These are phyloP conservation scores for Leishmania tarentolae DNA, from an alignment of 208 protist species.

Conservation along the genomic window DNA sequence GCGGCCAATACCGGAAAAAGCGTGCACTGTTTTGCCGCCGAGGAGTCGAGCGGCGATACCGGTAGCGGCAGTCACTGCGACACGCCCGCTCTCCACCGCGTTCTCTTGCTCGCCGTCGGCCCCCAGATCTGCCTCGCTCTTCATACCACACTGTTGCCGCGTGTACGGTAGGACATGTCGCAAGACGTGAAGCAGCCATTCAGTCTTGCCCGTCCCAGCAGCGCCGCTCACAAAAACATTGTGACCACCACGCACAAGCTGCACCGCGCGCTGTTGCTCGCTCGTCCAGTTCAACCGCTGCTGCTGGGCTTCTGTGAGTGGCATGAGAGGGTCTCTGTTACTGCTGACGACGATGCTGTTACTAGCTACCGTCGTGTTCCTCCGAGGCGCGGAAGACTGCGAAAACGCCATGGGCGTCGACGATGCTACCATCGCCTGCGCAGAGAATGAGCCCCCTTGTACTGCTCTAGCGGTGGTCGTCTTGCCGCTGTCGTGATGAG, in stretches of 20 bases:
- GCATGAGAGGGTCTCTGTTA: neutral
- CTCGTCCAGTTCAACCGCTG: conserved; percentile 31
- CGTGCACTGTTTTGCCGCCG: conserved; percentile 72
- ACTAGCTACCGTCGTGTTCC: neutral
- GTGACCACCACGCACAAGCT: conserved; percentile 42
- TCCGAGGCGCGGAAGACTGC: neutral
- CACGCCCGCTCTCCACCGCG: conserved; percentile 3
- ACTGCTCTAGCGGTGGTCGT: neutral
- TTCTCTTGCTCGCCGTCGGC: neutral
- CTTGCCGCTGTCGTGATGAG: neutral
- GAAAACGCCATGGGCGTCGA: neutral
- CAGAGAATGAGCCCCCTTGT: neutral
- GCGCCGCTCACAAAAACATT: conserved; percentile 82
- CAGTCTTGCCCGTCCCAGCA: conserved; percentile 85
- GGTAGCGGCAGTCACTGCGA: conserved; percentile 72
- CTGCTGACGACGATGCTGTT: neutral
- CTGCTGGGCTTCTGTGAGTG: neutral
- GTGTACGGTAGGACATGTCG: conserved; percentile 33
- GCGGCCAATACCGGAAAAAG: conserved; percentile 69
- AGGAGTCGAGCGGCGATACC: conserved; percentile 79
- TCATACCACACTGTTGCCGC: neutral
- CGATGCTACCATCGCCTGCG: neutral
- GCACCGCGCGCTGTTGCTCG: conserved; percentile 51
- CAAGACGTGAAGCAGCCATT: conserved; percentile 63
- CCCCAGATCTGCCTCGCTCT: neutral